Conservation (phyloP, 2,329 filamentous ascomycete species). For the Shiraia bambusicola region DNA sequence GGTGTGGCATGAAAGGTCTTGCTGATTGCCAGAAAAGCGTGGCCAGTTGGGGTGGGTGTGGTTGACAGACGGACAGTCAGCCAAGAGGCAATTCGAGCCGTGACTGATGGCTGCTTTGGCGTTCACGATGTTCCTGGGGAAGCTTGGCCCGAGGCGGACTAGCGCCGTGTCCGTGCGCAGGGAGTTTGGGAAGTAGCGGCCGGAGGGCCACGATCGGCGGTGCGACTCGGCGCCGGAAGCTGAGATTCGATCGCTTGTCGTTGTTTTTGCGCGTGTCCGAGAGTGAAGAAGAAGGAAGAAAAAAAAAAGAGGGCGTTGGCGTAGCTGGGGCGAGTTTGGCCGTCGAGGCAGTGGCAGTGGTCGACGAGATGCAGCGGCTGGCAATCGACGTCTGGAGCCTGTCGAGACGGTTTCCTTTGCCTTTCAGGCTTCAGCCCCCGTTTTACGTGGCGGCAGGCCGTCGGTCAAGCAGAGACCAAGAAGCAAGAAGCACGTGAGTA, state of each 20-base stretch:
- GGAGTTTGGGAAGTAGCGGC: slow-evolving; percentile 19
- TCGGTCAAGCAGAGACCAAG: slow-evolving; percentile 18
- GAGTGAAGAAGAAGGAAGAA: too few species aligned
- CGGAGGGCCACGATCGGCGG: slow-evolving; percentile 23
- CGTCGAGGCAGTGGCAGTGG: slow-evolving; percentile 3
- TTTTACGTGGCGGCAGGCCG: slow-evolving; percentile 40
- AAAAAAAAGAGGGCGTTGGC: too few species aligned
- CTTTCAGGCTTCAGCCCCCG: slow-evolving; percentile 17
- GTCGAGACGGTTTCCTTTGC: slow-evolving; percentile 7
- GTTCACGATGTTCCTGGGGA: too few species aligned
- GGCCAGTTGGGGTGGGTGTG: background rate
- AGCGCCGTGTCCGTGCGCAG: slow-evolving; percentile 11
- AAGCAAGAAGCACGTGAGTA: slow-evolving; percentile 32
- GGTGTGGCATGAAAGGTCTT: too few species aligned
- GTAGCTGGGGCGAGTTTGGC: too few species aligned
- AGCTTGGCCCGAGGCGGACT: background rate
- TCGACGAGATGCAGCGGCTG: slow-evolving; percentile 4
- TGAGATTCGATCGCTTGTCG: slow-evolving; percentile 33
- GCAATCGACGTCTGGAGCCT: slow-evolving; percentile 7
- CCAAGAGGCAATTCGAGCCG: too few species aligned
- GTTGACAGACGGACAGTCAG: background rate
- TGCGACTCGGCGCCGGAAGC: slow-evolving; percentile 32
- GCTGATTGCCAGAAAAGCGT: too few species aligned
- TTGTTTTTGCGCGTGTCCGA: slow-evolving; percentile 12
- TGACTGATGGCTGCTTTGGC: too few species aligned